Evolutionary conservation across 2,329 filamentous ascomycete species (phyloP).

Genomic region (Colletotrichum truncatum): DNA sequence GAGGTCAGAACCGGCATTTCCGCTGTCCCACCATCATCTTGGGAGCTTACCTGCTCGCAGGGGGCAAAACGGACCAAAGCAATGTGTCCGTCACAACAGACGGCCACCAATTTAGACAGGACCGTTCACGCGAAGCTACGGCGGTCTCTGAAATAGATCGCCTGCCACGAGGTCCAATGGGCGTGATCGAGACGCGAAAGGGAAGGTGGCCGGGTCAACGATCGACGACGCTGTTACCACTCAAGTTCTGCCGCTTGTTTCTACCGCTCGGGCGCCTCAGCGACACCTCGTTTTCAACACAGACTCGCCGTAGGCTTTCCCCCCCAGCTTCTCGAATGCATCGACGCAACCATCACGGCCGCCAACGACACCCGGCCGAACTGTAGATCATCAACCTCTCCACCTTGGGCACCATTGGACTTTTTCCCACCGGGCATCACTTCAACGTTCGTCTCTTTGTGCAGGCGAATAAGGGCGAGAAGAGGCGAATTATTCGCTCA

Average conservation of each 20-base stretch:
- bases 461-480: background rate
- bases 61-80: background rate
- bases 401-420: slow-evolving; percentile 30
- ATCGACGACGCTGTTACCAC: background rate
- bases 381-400: slow-evolving; percentile 20
- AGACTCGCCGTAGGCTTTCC: background rate
- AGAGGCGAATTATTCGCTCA: slow-evolving; percentile 17
- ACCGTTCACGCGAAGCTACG: background rate
- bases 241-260: no score
- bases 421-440: background rate
- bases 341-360: slow-evolving; percentile 6
- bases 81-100: background rate
- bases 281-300: background rate
- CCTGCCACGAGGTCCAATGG: background rate
- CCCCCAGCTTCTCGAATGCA: slow-evolving; percentile 21
- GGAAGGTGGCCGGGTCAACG: background rate
- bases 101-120: background rate
- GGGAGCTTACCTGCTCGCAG: slow-evolving; percentile 1
- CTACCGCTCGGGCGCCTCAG: background rate
- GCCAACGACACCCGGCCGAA: slow-evolving; percentile 8
- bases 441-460: slow-evolving; percentile 27
- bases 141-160: background rate
- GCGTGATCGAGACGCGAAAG: background rate
- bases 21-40: slow-evolving; percentile 23
- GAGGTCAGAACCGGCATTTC: slow-evolving; percentile 26